A percentile compares a stretch with the other conserved stretches of the same genome.
Evolutionary conservation across 2,329 filamentous ascomycete species (phyloP).

Genomic region (Neopestalotiopsis sp.): DNA sequence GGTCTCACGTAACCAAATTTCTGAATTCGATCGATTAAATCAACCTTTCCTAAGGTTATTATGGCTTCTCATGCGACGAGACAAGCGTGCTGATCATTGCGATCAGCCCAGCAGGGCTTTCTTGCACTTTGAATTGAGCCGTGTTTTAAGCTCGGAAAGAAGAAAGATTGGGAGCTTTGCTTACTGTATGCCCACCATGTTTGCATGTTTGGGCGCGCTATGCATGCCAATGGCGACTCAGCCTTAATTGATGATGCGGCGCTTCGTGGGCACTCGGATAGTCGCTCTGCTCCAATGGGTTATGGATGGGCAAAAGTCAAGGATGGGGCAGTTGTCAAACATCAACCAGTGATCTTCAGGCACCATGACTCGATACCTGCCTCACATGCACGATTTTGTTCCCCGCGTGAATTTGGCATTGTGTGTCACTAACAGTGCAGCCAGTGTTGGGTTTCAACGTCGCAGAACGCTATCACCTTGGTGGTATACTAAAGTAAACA

Average conservation of each 20-base stretch:
- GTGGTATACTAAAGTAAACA: not conserved
- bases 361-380: not conserved
- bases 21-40: not conserved
- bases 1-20: not conserved
- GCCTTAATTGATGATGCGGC: slow-evolving; percentile 11
- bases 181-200: not conserved
- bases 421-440: not conserved
- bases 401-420: not conserved
- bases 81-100: not conserved
- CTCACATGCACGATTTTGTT: not conserved
- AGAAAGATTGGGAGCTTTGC: not conserved
- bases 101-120: not conserved
- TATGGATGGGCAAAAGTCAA: not conserved
- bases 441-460: not conserved
- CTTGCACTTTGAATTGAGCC: not conserved
- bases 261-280: not conserved
- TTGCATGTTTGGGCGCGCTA: not conserved
- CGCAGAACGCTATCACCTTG: not conserved
- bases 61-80: not conserved
- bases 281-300: not conserved
- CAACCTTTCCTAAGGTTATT: not conserved
- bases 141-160: not conserved
- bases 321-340: too few relatives aligned
- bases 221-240: not conserved
- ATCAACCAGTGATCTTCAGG: slow-evolving; percentile 4